Evolutionary conservation across 2,329 filamentous ascomycete genomes (phyloP), one percentile per base, ranked within the genome.

Genomic region (Annulohypoxylon truncatum): DNA sequence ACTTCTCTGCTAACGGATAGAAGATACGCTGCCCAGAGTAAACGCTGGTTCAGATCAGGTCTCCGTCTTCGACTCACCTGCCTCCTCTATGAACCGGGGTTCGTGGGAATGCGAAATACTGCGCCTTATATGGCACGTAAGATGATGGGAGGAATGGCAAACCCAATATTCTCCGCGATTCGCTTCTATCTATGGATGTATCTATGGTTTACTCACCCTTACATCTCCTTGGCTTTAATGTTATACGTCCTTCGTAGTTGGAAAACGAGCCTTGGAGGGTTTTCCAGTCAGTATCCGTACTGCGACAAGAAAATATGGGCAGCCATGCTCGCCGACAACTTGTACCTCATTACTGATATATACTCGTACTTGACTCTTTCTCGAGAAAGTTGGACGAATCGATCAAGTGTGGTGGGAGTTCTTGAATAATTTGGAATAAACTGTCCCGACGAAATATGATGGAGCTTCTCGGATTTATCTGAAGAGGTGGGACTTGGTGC

Each of bases 31-130:
- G 15, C 52, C 1, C 76, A 77, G 53, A 67, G 73, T 56, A 65
- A 72, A 28, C 52, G 73, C 7, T 77, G 75, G 76, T 61, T 68
- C 24, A 63, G 73, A 8, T 71, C 61, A 4, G 70, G 73, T 0
- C 40, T 74, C 0, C 64, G 71, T 1, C 59, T 69, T 5, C 63
- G 71, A 8, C 55, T 73, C 4, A 70, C 62, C 2, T 70, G 63
- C 13, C 44, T 73, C 1, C 52, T 72, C 9, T 38, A 56, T 3
- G 67, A 72, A 1, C 72, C 71, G 0, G 70, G 70, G 4, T 48
- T 68, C 8, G 3, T 13, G 2, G 9, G 10, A 0, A 65, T 71
- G 46, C 31, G 54, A 10, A 8, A 5, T 8, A 55, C 52, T 0
- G 63, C 58, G 0, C 71, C 69, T 2, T 72, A 71, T 28, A 72